Conservation (phyloP, 106 monocot genomes). For the Alisma plantagoaquatica region DNA sequence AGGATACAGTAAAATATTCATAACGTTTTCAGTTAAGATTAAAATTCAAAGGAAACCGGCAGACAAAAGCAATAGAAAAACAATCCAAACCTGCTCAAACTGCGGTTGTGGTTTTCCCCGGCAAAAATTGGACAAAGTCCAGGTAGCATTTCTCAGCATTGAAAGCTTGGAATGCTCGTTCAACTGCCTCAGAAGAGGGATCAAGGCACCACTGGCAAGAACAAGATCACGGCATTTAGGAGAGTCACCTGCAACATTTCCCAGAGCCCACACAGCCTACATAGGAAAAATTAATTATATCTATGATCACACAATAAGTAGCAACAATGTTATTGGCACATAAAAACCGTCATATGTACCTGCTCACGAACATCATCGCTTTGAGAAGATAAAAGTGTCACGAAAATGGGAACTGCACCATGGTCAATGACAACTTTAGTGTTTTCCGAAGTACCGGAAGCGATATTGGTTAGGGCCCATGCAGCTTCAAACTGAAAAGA, state of each 20-base stretch:
- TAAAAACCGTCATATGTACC: constrained; percentile 14
- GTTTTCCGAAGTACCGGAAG: constrained; percentile 62
- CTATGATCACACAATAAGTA: neutral
- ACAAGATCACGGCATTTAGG: constrained; percentile 58
- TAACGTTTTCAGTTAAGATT: no score
- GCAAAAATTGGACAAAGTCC: constrained; percentile 68
- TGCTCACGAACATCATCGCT: constrained; percentile 62
- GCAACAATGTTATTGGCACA: neutral
- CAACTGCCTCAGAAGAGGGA: constrained; percentile 38
- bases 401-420: no score
- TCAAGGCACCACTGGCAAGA: constrained; percentile 36
- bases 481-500: constrained; percentile 53
- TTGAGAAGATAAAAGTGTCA: constrained; percentile 38
- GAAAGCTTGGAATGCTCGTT: constrained; percentile 57
- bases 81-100: constrained; percentile 44
- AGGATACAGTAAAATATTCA: neutral
- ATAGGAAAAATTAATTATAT: neutral
- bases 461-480: constrained; percentile 65
- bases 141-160: constrained; percentile 58
- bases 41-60: no score
- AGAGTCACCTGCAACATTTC: constrained; percentile 67
- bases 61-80: no score
- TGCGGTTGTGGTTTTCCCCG: constrained; percentile 46
- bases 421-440: constrained; percentile 62
- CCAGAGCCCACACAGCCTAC: constrained; percentile 67